A percentile compares a stretch with the other conserved stretches of the same genome.
These are phyloP conservation scores for Dillenia turbinata DNA, from an alignment of 164 flowering plant genomes.

Conservation along the genomic window DNA sequence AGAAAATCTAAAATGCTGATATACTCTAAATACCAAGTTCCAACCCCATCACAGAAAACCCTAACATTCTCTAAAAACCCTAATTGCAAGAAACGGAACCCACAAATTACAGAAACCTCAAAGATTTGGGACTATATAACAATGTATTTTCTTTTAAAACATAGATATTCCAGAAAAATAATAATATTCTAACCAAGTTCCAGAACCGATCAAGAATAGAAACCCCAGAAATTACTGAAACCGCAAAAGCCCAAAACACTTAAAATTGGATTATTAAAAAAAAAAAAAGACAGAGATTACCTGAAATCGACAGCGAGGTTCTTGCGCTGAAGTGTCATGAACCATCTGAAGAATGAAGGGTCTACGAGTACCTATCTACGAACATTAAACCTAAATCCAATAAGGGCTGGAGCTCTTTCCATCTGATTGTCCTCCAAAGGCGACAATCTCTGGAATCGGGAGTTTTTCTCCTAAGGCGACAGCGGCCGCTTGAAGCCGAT, in stretches of 20 bases:
- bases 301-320: constrained; percentile 96
- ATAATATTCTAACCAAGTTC: neutral
- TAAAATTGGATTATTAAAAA: neutral
- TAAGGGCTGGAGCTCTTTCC: constrained; percentile 95
- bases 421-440: constrained; percentile 95
- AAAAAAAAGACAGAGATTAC: constrained; percentile 20
- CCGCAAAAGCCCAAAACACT: neutral
- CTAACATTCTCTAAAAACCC: too few relatives aligned
- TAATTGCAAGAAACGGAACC: too few relatives aligned
- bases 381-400: constrained; percentile 94
- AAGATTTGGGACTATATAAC: too few relatives aligned
- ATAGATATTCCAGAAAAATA: too few relatives aligned
- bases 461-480: constrained; percentile 98
- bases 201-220: neutral
- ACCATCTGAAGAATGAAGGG: constrained; percentile 97
- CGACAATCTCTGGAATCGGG: constrained; percentile 96
- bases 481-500: constrained; percentile 87
- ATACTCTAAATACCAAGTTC: too few relatives aligned
- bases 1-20: neutral
- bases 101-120: too few relatives aligned
- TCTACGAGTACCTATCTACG: constrained; percentile 94
- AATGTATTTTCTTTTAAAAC: too few relatives aligned
- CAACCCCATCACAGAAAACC: too few relatives aligned
- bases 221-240: neutral
- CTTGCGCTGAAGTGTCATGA: constrained; percentile 76